A percentile compares a stretch with the other conserved stretches of the same genome.
Conservation (phyloP, 345 rosid genomes). For the Raphanus raphanistrum region DNA sequence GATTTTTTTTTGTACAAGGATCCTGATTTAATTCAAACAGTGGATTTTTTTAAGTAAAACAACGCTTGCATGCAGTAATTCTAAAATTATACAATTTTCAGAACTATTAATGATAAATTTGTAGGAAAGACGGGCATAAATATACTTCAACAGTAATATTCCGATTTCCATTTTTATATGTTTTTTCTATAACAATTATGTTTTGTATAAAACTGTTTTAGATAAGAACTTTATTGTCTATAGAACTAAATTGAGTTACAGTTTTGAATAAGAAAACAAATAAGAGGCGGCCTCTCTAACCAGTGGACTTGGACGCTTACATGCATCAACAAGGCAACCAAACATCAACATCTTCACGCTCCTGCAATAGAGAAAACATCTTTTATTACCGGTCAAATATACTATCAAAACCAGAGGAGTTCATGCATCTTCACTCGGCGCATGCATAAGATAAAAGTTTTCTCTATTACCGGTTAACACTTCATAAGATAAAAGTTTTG, state of each 20-base stretch:
- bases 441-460: no score
- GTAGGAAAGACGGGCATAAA: neutral
- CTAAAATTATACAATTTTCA: neutral
- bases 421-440: no score
- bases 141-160: neutral
- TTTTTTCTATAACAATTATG: neutral
- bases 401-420: no score
- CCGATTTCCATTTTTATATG: neutral
- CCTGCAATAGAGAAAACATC: slow-evolving; percentile 3
- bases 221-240: neutral
- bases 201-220: neutral
- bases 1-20: neutral
- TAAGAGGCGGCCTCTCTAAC: neutral
- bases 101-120: neutral
- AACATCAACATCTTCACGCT: slow-evolving; percentile 10
- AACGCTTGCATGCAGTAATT: neutral
- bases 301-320: neutral
- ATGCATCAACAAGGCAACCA: slow-evolving; percentile 17
- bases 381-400: no score
- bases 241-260: slow-evolving; percentile 5
- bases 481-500: neutral
- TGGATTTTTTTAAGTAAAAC: neutral
- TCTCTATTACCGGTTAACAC: neutral
- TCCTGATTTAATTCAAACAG: neutral
- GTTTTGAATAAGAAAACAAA: neutral